These are phyloP conservation scores for Rhizoclosmatium globosum DNA, from an alignment of 192 early-diverging fungal genomes.

Conservation along the genomic window DNA sequence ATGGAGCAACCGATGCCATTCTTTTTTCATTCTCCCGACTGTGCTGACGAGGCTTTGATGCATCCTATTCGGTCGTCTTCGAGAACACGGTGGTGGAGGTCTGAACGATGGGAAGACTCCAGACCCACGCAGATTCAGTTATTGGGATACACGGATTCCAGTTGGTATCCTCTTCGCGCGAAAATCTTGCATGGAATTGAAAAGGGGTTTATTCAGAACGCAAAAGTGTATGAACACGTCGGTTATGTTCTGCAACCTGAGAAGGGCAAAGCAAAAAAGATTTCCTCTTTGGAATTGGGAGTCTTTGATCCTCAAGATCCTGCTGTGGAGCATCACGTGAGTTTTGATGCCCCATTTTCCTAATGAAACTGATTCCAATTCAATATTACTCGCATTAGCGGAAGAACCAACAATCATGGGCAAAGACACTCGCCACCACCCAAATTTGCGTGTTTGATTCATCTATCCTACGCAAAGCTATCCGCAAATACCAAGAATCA, in stretches of 20 bases:
- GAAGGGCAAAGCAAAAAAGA: not conserved
- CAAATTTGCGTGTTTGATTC: slow-evolving; percentile 35
- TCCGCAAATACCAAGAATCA: slow-evolving; percentile 23
- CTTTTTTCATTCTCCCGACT: slow-evolving; percentile 32
- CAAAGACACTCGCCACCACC: slow-evolving; percentile 20
- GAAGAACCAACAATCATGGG: slow-evolving; percentile 16
- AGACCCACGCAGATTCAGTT: not conserved
- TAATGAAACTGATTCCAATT: too few relatives aligned
- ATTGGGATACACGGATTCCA: not conserved
- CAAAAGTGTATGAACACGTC: slow-evolving; percentile 26
- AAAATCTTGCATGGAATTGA: slow-evolving; percentile 8
- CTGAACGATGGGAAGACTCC: slow-evolving; percentile 12
- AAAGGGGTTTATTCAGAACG: slow-evolving; percentile 5
- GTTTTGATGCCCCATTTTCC: not conserved
- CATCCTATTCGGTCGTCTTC: not conserved
- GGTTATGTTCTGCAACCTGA: slow-evolving; percentile 14
- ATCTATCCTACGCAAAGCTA: slow-evolving; percentile 24
- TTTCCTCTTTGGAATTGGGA: not conserved
- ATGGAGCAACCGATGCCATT: slow-evolving; percentile 12
- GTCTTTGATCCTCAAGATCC: slow-evolving; percentile 20
- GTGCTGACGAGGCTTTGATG: slow-evolving; percentile 20
- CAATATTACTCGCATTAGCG: not conserved
- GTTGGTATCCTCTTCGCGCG: slow-evolving; percentile 16
- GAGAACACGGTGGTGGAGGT: not conserved
- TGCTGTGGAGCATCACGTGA: slow-evolving; percentile 28